Conservation (phyloP, 2,329 filamentous ascomycete genomes). For the Coleophoma eucalyptorum region DNA sequence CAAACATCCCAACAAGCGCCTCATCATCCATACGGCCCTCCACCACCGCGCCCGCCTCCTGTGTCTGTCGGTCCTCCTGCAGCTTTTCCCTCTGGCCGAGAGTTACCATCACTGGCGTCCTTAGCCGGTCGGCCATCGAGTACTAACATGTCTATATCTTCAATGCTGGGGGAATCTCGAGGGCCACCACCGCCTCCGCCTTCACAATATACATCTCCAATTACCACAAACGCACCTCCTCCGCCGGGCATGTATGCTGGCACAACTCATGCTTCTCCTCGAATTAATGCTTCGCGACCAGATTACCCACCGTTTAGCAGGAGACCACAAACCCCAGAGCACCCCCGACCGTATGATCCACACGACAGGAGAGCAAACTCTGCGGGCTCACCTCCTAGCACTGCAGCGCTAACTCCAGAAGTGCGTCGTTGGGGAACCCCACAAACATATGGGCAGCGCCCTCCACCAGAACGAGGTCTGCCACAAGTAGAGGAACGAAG, state of each 20-base stretch:
- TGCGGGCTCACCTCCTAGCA: constrained; percentile 33
- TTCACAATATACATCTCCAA: constrained; percentile 43
- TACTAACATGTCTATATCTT: constrained; percentile 67
- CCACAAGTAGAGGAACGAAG: constrained; percentile 42
- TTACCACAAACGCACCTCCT: constrained; percentile 24
- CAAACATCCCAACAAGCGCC: constrained; percentile 26
- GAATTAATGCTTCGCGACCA: constrained; percentile 36
- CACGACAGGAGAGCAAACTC: constrained; percentile 32
- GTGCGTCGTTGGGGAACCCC: constrained; percentile 56
- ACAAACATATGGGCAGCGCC: constrained; percentile 48
- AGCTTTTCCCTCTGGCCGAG: constrained; percentile 44
- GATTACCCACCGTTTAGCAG: constrained; percentile 58
- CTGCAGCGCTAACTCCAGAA: constrained; percentile 48
- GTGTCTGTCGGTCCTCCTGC: constrained; percentile 32
- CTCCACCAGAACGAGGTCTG: constrained; percentile 32
- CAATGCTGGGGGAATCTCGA: constrained; percentile 56
- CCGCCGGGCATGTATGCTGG: constrained; percentile 33
- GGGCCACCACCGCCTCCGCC: constrained; percentile 38
- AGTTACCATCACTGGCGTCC: constrained; percentile 47
- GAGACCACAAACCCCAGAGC: constrained; percentile 71
- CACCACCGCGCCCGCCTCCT: constrained; percentile 36
- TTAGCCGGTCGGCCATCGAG: constrained; percentile 41
- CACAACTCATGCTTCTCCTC: constrained; percentile 31
- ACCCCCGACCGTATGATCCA: constrained; percentile 50
- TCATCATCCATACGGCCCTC: constrained; percentile 29